phyloP scores from a whole-genome alignment of 164 flowering plant species.

The Tetracentron sinense region DNA sequence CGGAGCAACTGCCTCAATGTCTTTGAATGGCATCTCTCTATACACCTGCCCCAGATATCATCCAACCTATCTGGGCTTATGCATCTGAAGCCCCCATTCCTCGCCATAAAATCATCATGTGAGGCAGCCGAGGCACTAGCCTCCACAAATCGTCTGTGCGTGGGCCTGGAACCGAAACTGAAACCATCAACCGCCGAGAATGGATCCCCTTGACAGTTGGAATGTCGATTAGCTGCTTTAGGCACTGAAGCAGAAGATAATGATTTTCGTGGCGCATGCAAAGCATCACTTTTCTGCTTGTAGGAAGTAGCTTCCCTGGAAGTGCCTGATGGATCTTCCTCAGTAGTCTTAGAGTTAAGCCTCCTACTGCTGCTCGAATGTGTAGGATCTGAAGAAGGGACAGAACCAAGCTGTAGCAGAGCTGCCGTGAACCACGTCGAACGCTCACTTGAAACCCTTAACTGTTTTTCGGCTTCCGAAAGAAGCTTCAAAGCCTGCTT shows the following conservation, averaged over 20 bases:
- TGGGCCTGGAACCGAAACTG: slow-evolving; percentile 25
- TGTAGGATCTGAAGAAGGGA: slow-evolving; percentile 51
- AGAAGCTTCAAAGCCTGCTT: slow-evolving; percentile 87
- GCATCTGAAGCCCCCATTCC: slow-evolving; percentile 26
- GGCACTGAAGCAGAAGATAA: slow-evolving; percentile 41
- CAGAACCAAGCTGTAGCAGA: slow-evolving; percentile 82
- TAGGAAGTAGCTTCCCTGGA: slow-evolving; percentile 39
- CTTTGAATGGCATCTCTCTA: slow-evolving; percentile 85
- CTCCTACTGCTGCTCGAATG: slow-evolving; percentile 65
- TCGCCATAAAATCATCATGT: slow-evolving; percentile 20
- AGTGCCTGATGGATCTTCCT: slow-evolving; percentile 53
- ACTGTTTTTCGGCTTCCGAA: slow-evolving; percentile 94
- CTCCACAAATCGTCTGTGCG: slow-evolving; percentile 26
- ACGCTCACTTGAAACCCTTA: slow-evolving; percentile 80
- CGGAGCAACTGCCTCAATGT: slow-evolving; percentile 74
- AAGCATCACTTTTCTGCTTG: slow-evolving; percentile 36
- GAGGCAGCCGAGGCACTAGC: slow-evolving; percentile 30
- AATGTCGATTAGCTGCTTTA: slow-evolving; percentile 27
- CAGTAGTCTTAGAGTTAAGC: slow-evolving; percentile 65
- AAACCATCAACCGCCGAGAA: slow-evolving; percentile 25
- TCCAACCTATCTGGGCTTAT: slow-evolving; percentile 44
- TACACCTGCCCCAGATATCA: slow-evolving; percentile 70
- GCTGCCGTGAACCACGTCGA: slow-evolving; percentile 98
- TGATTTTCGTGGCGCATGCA: slow-evolving; percentile 29
- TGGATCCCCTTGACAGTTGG: slow-evolving; percentile 26